Percentiles rank a stretch among this genome's conserved stretches.
phyloP scores from a whole-genome alignment of 176 grass and related monocot species.

The Neostapfia colusana region DNA sequence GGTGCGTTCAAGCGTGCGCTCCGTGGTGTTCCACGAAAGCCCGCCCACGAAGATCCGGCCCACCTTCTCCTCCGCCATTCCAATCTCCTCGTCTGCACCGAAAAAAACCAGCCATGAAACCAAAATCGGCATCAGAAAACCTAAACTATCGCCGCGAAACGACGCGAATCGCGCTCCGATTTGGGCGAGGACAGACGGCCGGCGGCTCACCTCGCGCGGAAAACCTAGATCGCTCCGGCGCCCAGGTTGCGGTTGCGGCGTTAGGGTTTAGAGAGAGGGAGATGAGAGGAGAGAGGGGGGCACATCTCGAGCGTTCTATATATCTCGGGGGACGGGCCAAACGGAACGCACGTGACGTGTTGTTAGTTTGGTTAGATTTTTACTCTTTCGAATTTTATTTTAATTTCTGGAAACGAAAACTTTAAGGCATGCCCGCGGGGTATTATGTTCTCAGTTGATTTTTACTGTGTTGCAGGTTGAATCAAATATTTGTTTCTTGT shows the following conservation, averaged over 20 bases:
- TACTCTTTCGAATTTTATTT: no score
- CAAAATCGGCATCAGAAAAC: neutral
- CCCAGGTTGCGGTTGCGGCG: constrained; percentile 6
- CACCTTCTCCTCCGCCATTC: constrained; percentile 74
- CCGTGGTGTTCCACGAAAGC: constrained; percentile 83
- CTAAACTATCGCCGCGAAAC: neutral
- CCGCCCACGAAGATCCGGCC: constrained; percentile 88
- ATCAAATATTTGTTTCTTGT: no score
- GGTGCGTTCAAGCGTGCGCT: constrained; percentile 59
- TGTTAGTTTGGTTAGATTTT: no score
- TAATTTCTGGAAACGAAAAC: no score
- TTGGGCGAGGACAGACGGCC: neutral
- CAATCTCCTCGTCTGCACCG: constrained; percentile 34
- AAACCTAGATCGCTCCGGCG: constrained; percentile 18
- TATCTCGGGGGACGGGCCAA: no score
- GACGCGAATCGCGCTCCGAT: neutral
- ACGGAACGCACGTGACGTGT: no score
- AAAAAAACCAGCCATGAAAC: neutral
- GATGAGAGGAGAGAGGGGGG: neutral
- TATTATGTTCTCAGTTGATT: no score
- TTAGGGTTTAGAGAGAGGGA: constrained; percentile 46
- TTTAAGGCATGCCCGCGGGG: no score
- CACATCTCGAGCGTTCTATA: neutral
- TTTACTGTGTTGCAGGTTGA: no score
- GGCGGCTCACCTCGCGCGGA: constrained; percentile 31